These are phyloP conservation scores for Rhypophila decipiens DNA, from an alignment of 495 filamentous ascomycete species.

Conservation along the genomic window DNA sequence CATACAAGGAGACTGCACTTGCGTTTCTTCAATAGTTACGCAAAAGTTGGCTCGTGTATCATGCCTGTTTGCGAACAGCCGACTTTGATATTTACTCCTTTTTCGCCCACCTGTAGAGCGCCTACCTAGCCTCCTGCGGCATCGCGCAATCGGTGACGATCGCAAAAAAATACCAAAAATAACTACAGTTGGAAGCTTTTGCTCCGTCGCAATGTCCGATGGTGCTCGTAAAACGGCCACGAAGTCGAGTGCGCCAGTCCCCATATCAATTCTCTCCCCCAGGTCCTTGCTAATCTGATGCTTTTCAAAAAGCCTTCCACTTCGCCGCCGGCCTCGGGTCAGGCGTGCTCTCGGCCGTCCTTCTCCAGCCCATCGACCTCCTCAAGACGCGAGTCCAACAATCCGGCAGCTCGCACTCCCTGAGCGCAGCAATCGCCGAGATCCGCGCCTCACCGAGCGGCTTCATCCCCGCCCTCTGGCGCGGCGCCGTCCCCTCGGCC, in stretches of 20 bases:
- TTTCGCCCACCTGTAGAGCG: too few species aligned
- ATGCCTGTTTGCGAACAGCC: too few species aligned
- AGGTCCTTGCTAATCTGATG: background rate
- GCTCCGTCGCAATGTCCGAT: conserved; percentile 28
- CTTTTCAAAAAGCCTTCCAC: conserved; percentile 53
- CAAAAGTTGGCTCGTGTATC: too few species aligned
- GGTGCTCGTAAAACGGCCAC: conserved; percentile 22
- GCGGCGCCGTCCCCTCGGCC: conserved; percentile 84
- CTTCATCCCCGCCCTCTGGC: conserved; percentile 73
- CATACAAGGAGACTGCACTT: too few species aligned
- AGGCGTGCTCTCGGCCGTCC: conserved; percentile 76
- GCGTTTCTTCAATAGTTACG: too few species aligned
- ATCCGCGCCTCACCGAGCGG: conserved; percentile 52
- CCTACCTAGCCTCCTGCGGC: too few species aligned
- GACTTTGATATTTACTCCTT: too few species aligned
- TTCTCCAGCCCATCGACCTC: conserved; percentile 93
- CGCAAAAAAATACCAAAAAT: background rate
- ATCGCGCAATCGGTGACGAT: too few species aligned
- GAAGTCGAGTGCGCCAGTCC: conserved; percentile 25
- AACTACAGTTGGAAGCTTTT: background rate
- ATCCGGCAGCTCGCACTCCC: conserved; percentile 48
- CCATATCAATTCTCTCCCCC: background rate
- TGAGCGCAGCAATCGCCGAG: conserved; percentile 62
- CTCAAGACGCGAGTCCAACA: conserved; percentile 96
- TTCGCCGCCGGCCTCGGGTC: conserved; percentile 84